Evolutionary conservation across 2,329 filamentous ascomycete genomes (phyloP).

Genomic region (Ceratocystis diversiconidia): DNA sequence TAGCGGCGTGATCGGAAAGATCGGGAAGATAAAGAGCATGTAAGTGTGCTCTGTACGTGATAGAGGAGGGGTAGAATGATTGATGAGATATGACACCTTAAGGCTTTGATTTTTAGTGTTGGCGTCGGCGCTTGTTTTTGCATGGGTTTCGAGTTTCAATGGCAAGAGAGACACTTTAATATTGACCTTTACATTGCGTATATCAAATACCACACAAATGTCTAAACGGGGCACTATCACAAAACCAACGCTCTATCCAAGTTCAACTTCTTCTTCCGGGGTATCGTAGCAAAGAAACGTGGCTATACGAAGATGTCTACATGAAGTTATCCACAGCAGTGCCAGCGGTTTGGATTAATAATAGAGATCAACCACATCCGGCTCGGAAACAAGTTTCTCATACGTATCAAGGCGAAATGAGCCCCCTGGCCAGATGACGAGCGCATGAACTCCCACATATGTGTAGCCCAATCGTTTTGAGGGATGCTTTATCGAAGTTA

Average conservation of each 20-base stretch:
- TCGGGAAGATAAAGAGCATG: neutral
- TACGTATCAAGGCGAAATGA: slow-evolving; percentile 59
- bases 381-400: slow-evolving; percentile 31
- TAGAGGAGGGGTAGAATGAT: neutral
- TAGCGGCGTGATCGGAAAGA: neutral
- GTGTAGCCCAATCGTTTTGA: neutral
- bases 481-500: slow-evolving; percentile 28
- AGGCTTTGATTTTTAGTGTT: too few relatives aligned
- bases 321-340: neutral
- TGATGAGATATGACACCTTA: too few relatives aligned
- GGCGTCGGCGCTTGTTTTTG: too few relatives aligned
- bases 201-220: neutral
- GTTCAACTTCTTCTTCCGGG: neutral
- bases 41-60: neutral
- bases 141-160: too few relatives aligned
- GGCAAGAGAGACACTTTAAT: too few relatives aligned
- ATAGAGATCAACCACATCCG: neutral
- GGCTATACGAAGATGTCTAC: neutral
- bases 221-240: neutral
- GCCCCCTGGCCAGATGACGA: slow-evolving; percentile 65
- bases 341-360: neutral
- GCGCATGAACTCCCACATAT: slow-evolving; percentile 48
- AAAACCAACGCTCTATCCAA: neutral
- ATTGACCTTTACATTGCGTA: too few relatives aligned
- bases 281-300: neutral